Evolutionary conservation across 768 basidiomycete genomes (phyloP), one percentile per base, ranked within the genome.

Genomic region (Agrocybe praecox): DNA sequence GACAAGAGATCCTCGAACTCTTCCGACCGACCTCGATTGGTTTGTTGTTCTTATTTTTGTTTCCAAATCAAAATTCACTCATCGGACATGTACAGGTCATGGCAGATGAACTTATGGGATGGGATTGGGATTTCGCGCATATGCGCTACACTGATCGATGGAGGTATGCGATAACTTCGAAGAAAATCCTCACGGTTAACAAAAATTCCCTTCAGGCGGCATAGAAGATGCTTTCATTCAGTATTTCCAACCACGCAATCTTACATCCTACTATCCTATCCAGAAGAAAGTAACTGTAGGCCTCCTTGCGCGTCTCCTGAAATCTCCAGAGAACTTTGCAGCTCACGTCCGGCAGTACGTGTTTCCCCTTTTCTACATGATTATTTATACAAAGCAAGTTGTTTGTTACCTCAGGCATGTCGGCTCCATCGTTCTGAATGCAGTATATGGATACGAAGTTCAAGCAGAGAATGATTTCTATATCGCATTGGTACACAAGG

Each of bases 1-100:
- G 77, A 81, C 32, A 74, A 72, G 26, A 72, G 77, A 8, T 79
- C 80, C 6, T 63, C 70, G 47, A 76, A 74, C 24, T 80, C 79
- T 59, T 78, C 80, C 2, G 80, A 79, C 56, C 67, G 80, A 2
- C 77, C 77, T 2, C 57, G 69, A 52, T 63, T 69, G 65, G 66
- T 70, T 22, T 33, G 57, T 22, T 22, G 55, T 54, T 3, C 11
- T n/a, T n/a, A n/a, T 49, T 43, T 18, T 8, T 32, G 46, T 40
- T n/a, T 48, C 29, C 19, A 49, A 36, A n/a, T 21, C 29, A 17
- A 44, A 52, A 53, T 11, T 21, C 4, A 52, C 32, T 42, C 12
- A 43, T 21, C 9, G 46, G n/a, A n/a, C n/a, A n/a, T 34, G 57
- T 53, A 33, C 50, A 69, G 68, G 56, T 67, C n/a, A 66, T 72